Conservation (phyloP, 2,329 filamentous ascomycete genomes). For the Ceratocystis colombiana region DNA sequence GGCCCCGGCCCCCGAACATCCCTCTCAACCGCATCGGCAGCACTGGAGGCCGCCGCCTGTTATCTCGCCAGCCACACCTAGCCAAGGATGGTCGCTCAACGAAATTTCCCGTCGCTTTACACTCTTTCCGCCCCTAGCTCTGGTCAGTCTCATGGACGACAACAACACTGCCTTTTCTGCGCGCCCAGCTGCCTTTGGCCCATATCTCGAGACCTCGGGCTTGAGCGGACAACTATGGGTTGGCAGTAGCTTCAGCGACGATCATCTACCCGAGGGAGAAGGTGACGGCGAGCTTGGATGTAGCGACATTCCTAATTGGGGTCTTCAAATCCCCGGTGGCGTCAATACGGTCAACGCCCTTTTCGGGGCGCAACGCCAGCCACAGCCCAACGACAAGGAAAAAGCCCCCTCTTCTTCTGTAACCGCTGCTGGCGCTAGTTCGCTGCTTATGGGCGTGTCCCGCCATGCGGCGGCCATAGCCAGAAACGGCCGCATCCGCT, state of each 20-base stretch:
- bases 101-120: slow-evolving; percentile 69
- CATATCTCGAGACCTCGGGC: slow-evolving; percentile 61
- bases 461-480: not conserved
- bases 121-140: slow-evolving; percentile 87
- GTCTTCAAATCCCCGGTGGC: slow-evolving; percentile 38
- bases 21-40: slow-evolving; percentile 28
- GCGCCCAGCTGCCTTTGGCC: slow-evolving; percentile 85
- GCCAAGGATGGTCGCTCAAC: slow-evolving; percentile 39
- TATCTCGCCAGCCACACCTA: slow-evolving; percentile 27
- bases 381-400: slow-evolving; percentile 9
- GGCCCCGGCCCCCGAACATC: not conserved
- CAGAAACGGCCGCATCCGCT: not conserved
- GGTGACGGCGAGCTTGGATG: slow-evolving; percentile 83
- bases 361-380: not conserved
- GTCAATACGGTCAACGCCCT: slow-evolving; percentile 22
- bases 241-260: slow-evolving; percentile 81
- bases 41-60: not conserved
- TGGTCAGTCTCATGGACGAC: slow-evolving; percentile 93
- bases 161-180: slow-evolving; percentile 96
- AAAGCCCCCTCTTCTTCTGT: not conserved
- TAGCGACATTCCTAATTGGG: slow-evolving; percentile 87
- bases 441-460: not conserved
- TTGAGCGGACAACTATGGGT: slow-evolving; percentile 89
- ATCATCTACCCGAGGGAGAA: slow-evolving; percentile 52
- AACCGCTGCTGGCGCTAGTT: not conserved